Base-by-base conservation (phyloP, 202 grass and related monocot species). In the Zizania palustris region DNA sequence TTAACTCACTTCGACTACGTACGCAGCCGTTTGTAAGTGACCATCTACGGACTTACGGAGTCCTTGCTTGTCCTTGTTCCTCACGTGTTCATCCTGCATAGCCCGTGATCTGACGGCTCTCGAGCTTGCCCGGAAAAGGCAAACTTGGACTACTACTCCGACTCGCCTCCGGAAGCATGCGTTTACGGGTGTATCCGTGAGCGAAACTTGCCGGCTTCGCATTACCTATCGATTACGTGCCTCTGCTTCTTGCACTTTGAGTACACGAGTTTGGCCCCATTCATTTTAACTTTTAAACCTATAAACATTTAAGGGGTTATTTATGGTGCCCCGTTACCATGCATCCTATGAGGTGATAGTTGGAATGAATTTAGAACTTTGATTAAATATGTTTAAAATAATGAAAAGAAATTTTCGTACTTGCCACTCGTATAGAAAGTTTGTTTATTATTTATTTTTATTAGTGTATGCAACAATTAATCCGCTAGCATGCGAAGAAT, bases 51-150 rank as follows among this genome's bases (percentile, higher is more conserved):
- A 41, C 4, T 4, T 3, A 41, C 41, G 69, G 75, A 75, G 11
- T 71, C 51, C 55, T 82, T 74, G 58, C 55, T 82, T 74, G 58
- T 80, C 84, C 71, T 72, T 74, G 58, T 80, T 88, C 71, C 66
- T 84, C 81, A 84, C 86, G 81, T 84, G 81, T 75, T 21, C 41
- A 11, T 11, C 34, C 40, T 54, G 11, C 44, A n/a, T n/a, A 13
- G 5, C 50, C 50, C 49, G 49, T 53, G 15, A 53, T 53, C 16
- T 7, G 65, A 57, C 63, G 28, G 11, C 37, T 5, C 60, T 20
- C 33, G 28, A 28, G 28, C 28, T 77, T 58, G 54, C 79, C 74
- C 55, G 69, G 3, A 45, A 48, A 80, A 84, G 69, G 3, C 56
- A 48, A 80, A 84, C 12, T 79, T 60, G 75, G 39, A 83, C 69